phyloP scores from a whole-genome alignment of 75 land plant species.

The Pinus taeda region DNA sequence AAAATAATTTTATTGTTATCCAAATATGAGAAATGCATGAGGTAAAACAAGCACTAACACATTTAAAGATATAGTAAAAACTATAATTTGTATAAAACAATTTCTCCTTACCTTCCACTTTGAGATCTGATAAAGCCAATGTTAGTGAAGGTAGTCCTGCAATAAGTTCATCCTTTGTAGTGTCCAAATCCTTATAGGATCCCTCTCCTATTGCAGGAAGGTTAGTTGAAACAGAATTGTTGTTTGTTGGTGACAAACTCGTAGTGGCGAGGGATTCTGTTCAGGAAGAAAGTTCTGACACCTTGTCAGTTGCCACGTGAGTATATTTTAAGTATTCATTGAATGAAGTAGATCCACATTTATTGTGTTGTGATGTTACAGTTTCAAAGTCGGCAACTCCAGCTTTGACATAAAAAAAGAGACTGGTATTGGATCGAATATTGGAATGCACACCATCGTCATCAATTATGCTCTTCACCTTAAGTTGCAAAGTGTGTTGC shows the following conservation, averaged over 20 bases:
- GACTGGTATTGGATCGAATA: neutral
- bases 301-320: neutral
- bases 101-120: conserved; percentile 1
- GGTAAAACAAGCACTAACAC: neutral
- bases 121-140: conserved; percentile 1
- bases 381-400: neutral
- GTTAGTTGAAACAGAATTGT: neutral
- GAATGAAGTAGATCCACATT: neutral
- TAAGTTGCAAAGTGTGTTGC: neutral
- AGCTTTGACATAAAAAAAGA: neutral
- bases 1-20: neutral
- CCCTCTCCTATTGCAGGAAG: neutral
- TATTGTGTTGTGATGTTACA: neutral
- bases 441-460: neutral
- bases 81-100: neutral
- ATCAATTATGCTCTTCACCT: neutral
- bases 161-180: neutral
- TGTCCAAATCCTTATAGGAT: neutral
- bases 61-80: neutral
- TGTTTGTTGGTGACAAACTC: neutral
- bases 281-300: neutral
- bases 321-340: neutral
- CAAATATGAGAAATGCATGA: neutral
- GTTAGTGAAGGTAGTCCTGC: neutral
- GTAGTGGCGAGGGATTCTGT: neutral